Evolutionary conservation across 192 early-diverging fungal species (phyloP), one percentile per base, ranked within the genome.

Genomic region (Linnemannia exigua): DNA sequence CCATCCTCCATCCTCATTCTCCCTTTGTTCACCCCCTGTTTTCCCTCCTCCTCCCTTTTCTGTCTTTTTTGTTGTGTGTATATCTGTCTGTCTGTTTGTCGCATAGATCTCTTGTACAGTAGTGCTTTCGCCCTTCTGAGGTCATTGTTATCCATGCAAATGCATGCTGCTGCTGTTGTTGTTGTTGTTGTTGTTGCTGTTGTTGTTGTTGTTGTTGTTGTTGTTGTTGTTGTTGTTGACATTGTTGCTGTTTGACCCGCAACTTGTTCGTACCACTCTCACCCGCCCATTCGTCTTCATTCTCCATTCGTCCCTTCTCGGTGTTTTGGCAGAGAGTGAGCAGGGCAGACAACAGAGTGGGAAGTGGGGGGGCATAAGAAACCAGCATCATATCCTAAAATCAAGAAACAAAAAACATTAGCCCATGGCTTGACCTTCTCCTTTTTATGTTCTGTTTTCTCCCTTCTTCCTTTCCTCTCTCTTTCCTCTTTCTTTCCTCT

Each of bases 31-130:
- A 41, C 38, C 17, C 17, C 22, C 12, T 35, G 20, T 50, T 74
- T 74, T 52, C 72, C 22, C 28, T 12, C 15, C 35, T 50, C 54
- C 72, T 74, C 50, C 47, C 61, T 76, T 44, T 50, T 67, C 41
- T 46, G 0, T 37, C 20, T n/a, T 52, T 69, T 41, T 25, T 31
- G 15, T 31, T 63, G 28, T 31, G 58, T 28, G 28, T 16, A 1
- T 11, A 17, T 17, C 48, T 50, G 48, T 2, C 4, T 17, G 48
- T 50, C 1, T 63, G 28, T 63, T 9, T 28, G 58, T 3, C 58
- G 31, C 6, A n/a, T 3, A 15, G 28, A 28, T 63, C 28, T 63
- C 28, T 63, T 14, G 58, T n/a, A 1, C 9, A n/a, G n/a, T n/a
- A n/a, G n/a, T n/a, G n/a, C 9, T 44, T 63, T 12, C 31, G 25